Evolutionary conservation across 371 early-diverging fungal species (phyloP).

Genomic region (Rhizopus sp.): DNA sequence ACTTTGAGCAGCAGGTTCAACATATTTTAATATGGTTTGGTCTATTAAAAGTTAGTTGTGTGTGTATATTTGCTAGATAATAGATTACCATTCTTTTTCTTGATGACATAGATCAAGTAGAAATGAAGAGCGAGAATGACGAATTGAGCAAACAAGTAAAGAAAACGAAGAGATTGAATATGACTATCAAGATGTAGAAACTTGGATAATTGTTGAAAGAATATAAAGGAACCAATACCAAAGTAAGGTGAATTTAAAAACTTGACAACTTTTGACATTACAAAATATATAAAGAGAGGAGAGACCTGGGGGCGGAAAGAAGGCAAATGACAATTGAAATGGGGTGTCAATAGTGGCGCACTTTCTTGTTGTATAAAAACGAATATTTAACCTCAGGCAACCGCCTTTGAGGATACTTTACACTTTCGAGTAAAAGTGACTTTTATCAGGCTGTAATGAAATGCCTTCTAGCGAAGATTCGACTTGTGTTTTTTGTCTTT

Average conservation of each 20-base stretch:
- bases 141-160: conserved; percentile 36
- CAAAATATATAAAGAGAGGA: too few species aligned
- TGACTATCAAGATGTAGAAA: conserved; percentile 35
- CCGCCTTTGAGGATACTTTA: too few species aligned
- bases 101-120: conserved; percentile 34
- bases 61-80: too few species aligned
- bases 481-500: too few species aligned
- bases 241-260: conserved; percentile 24
- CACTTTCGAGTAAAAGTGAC: too few species aligned
- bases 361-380: too few species aligned
- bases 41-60: conserved; percentile 19
- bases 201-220: conserved; percentile 38
- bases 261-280: background rate
- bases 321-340: background rate
- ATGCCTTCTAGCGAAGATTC: too few species aligned
- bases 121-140: conserved; percentile 29
- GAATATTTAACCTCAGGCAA: too few species aligned
- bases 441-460: too few species aligned
- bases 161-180: conserved; percentile 28
- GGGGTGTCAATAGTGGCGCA: background rate
- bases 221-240: conserved; percentile 35
- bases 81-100: conserved; percentile 43
- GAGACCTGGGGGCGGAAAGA: background rate
- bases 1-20: conserved; percentile 34
- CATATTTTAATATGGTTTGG: conserved; percentile 39